Base-by-base conservation (phyloP, 768 basidiomycete species). In the Suillus americanus region DNA sequence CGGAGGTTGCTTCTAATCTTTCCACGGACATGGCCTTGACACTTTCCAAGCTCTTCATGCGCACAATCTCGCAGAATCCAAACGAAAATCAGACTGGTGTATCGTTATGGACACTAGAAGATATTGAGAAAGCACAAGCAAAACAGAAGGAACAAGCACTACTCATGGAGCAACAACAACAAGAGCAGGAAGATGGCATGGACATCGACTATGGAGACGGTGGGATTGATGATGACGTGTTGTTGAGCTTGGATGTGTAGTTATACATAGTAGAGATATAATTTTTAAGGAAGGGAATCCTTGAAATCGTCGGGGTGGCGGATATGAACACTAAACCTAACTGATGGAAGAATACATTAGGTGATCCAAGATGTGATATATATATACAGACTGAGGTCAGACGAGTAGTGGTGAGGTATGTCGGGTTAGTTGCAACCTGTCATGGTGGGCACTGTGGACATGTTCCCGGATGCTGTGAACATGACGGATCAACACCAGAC, bases 1-100 rank as follows among this genome's bases (percentile, higher is more conserved):
- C 95, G n/a, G 97, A 99, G 75, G 91, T 95, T 0, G 93, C 95
- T 23, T 92, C 97, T 12, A 99, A 99, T 77, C 82, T 99, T 59
- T 99, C 97, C 14, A 99, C 96, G 10, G 97, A 99, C 76, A 97
- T 97, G 94, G 95, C 95, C 3, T 78, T 98, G 66, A 94, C 94
- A 4, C 80, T 97, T 62, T 94, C 95, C 62, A 97, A 99, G 78
- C 81, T 94, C 37, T 99, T 99, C 79, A 96, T 99, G 87, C 89
- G 97, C 9, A 91, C 91, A n/a, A 99, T 99, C 72, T 98, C 97
- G 14, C 97, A 99, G 79, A 97, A 96, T 71, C 92, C 92, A 54
- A 95, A 95, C 67, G 96, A 98, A 78, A 94, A 95, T 71, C 91
- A 93, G 75, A 98, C 96, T 2, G 95, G 96, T 0, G 81, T 98